Base-by-base conservation (phyloP, 2,329 filamentous ascomycete genomes). In the Beauveria australis region DNA sequence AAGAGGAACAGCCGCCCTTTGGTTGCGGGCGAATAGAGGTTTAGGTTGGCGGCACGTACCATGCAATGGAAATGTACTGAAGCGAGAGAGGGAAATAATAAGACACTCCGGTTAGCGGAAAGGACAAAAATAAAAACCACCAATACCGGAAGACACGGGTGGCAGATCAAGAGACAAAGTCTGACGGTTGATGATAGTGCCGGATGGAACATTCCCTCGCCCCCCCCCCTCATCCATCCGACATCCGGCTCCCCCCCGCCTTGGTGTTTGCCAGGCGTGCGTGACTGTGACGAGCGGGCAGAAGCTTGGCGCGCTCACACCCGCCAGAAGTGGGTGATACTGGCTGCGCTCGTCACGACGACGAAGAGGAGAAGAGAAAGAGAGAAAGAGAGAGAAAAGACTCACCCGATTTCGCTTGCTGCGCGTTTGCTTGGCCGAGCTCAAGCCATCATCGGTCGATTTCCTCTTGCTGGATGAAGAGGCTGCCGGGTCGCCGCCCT, bases 41-140 rank as follows among this genome's bases (percentile, higher is more conserved):
- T 44, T 28, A 28, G 33, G 28, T 30, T 30, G 28, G 28, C 22
- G 26, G 18, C 22, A 67, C 80, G 73, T 73, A 84, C 82, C 82
- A 85, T 47, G 82, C 82, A 64, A 85, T 84, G 14, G 82, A 84
- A 61, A 84, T 85, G 65, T 85, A 85, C 78, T 82, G 61, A 7
- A 43, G 24, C 9, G 46, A 58, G 37, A 58, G 24, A 43, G 43
- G 48, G 30, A 18, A 47, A 30, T 22, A 5, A 51, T 26, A 37
- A 37, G 44, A n/a, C 53, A 43, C 28, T n/a, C 18, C 28, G 55
- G 55, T 58, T 44, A 58, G 55, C 47, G 26, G 46, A 51, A 58
- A 24, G 18, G 6, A 14, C 43, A 18, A 33, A 22, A 37, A 37
- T 37, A 16, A 37, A 37, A 37, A 16, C 5, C 33, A 16, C 5